A percentile compares a stretch with the other conserved stretches of the same genome.
Evolutionary conservation across 495 filamentous ascomycete species (phyloP).

Genomic region (Penicillium subrubescens): DNA sequence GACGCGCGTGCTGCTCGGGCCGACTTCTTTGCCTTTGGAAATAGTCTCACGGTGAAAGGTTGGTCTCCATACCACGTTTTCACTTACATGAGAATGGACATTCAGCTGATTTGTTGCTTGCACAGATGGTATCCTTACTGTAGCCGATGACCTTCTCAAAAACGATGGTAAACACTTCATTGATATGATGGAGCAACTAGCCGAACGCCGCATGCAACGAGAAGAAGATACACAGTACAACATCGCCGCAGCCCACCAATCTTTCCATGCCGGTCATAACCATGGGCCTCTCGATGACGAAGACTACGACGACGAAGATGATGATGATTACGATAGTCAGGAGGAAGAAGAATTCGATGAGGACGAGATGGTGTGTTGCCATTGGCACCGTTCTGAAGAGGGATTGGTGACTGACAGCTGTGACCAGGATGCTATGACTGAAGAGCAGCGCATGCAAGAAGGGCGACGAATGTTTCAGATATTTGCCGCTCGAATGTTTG

Average conservation of each 20-base stretch:
- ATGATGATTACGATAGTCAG: conserved; percentile 86
- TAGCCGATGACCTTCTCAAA: conserved; percentile 96
- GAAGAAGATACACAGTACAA: conserved; percentile 85
- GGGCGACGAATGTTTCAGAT: conserved; percentile 99
- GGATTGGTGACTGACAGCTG: conserved; percentile 33
- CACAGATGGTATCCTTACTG: conserved; percentile 94
- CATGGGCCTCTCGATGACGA: conserved; percentile 73
- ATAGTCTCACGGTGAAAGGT: conserved; percentile 97
- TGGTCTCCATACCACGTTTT: conserved; percentile 30
- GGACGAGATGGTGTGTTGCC: conserved; percentile 69
- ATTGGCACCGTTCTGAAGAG: background rate
- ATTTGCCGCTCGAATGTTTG: conserved; percentile 98
- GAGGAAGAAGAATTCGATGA: conserved; percentile 87
- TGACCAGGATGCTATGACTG: conserved; percentile 87
- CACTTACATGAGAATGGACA: conserved; percentile 23
- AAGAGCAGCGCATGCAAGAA: conserved; percentile 98
- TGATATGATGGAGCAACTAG: conserved; percentile 99
- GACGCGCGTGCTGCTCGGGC: conserved; percentile 54
- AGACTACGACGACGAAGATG: conserved; percentile 74
- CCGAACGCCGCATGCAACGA: conserved; percentile 93
- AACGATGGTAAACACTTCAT: conserved; percentile 99
- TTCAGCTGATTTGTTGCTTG: conserved; percentile 36
- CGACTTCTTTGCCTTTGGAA: conserved; percentile 97
- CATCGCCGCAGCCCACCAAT: conserved; percentile 58
- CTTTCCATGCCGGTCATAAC: conserved; percentile 62